A percentile compares a stretch with the other conserved stretches of the same genome.
These are phyloP conservation scores for Babesia ovata DNA, from an alignment of 169 alveolate species.

Conservation along the genomic window DNA sequence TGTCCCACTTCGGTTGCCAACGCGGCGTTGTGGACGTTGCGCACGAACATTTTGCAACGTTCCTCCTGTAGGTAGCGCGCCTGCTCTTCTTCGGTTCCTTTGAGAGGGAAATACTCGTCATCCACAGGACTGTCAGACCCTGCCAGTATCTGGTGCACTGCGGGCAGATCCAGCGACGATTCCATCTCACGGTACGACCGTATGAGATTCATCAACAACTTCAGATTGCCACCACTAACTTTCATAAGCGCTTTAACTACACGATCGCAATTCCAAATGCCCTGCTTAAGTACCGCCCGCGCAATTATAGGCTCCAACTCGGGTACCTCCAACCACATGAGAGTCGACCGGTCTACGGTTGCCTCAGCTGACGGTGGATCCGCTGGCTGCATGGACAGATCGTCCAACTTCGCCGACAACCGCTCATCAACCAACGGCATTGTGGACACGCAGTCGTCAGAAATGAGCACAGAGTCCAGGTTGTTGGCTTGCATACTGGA, in stretches of 20 bases:
- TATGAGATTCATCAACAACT: conserved; percentile 18
- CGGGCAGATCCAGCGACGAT: conserved; percentile 21
- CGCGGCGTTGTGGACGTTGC: conserved; percentile 38
- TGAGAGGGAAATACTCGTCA: conserved; percentile 66
- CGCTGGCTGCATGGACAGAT: not conserved
- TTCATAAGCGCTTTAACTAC: conserved; percentile 15
- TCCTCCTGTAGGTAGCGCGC: conserved; percentile 42
- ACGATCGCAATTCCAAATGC: conserved; percentile 5
- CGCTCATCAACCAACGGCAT: not conserved
- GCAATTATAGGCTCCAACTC: conserved; percentile 35
- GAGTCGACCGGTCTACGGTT: conserved; percentile 1
- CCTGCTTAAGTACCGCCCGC: not conserved
- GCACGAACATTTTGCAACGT: conserved; percentile 47
- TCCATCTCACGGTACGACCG: conserved; percentile 32
- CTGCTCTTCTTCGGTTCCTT: conserved; percentile 39
- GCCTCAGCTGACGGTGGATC: conserved; percentile 5
- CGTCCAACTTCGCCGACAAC: not conserved
- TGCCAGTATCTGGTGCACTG: conserved; percentile 61
- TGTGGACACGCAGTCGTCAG: conserved; percentile 24
- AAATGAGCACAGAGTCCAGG: conserved; percentile 29
- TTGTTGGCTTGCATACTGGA: conserved; percentile 20
- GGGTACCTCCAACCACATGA: conserved; percentile 34
- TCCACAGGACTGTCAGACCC: conserved; percentile 60
- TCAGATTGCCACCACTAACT: conserved; percentile 48
- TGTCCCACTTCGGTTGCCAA: conserved; percentile 27